Evolutionary conservation across 2,329 filamentous ascomycete genomes (phyloP).

Genomic region (Phaeosphaeria sp.): DNA sequence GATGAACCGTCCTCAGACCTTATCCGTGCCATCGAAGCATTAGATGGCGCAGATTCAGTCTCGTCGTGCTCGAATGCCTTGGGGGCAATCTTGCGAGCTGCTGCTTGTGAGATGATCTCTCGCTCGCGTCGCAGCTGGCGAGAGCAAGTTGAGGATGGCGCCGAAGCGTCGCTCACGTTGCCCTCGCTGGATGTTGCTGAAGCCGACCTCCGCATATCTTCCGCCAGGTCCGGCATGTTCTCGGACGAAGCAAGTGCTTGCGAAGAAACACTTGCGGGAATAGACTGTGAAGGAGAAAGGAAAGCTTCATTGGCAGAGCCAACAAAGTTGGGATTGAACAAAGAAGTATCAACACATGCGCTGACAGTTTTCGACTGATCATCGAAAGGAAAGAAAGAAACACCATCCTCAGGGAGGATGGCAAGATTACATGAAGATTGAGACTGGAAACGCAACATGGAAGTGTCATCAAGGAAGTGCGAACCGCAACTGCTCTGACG

Average conservation of each 20-base stretch:
- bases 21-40: conserved; percentile 60
- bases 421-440: conserved; percentile 46
- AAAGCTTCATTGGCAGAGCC: conserved; percentile 47
- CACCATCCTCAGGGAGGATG: conserved; percentile 45
- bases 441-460: conserved; percentile 55
- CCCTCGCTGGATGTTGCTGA: conserved; percentile 47
- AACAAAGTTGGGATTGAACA: conserved; percentile 38
- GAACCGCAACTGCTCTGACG: conserved; percentile 54
- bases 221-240: conserved; percentile 45
- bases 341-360: conserved; percentile 38
- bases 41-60: conserved; percentile 41
- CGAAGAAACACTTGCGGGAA: conserved; percentile 38
- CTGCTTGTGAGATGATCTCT: conserved; percentile 54
- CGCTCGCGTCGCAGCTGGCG: conserved; percentile 57
- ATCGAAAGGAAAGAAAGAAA: conserved; percentile 43
- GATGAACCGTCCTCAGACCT: conserved; percentile 60
- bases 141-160: conserved; percentile 52
- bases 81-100: conserved; percentile 58
- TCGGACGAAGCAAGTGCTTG: conserved; percentile 41
- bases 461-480: conserved; percentile 49
- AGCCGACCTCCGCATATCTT: conserved; percentile 60
- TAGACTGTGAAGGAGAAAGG: conserved; percentile 36
- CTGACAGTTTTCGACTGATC: conserved; percentile 45
- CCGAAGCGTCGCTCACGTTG: conserved; percentile 54
- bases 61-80: conserved; percentile 44